A percentile compares a stretch with the other conserved stretches of the same genome.
Conservation (phyloP, 1,284 basidiomycete genomes). For the Tylopilus sp. region DNA sequence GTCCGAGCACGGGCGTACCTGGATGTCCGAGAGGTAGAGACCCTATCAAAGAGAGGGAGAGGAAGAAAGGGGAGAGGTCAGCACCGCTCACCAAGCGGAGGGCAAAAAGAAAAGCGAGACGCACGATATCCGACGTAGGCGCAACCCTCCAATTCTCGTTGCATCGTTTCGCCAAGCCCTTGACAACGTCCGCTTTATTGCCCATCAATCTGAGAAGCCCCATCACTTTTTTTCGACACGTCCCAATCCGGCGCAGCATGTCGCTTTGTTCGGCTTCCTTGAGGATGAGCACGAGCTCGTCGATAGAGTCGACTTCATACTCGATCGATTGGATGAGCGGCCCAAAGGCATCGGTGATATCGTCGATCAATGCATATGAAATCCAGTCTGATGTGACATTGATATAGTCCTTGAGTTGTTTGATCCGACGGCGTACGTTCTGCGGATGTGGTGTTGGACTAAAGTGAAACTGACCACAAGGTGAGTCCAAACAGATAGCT, state of each 20-base stretch:
- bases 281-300: slow-evolving; percentile 95
- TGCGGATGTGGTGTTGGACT: slow-evolving; percentile 96
- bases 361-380: slow-evolving; percentile 98
- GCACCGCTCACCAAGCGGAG: neutral
- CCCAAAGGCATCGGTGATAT: slow-evolving; percentile 99
- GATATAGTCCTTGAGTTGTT: slow-evolving; percentile 99
- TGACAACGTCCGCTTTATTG: slow-evolving; percentile 99
- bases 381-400: slow-evolving; percentile 99
- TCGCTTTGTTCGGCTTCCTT: slow-evolving; percentile 69
- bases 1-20: slow-evolving; percentile 37
- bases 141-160: slow-evolving; percentile 99
- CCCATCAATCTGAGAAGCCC: slow-evolving; percentile 94
- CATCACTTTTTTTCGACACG: slow-evolving; percentile 99
- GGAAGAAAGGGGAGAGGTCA: neutral
- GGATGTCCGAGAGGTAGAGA: slow-evolving; percentile 91
- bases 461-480: slow-evolving; percentile 82
- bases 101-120: slow-evolving; percentile 25
- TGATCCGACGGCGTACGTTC: slow-evolving; percentile 96
- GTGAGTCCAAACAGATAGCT: slow-evolving; percentile 5
- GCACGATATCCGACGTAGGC: slow-evolving; percentile 94
- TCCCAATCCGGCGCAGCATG: slow-evolving; percentile 83
- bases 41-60: slow-evolving; percentile 47
- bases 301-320: slow-evolving; percentile 99
- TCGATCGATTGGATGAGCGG: slow-evolving; percentile 98
- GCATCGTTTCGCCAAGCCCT: slow-evolving; percentile 95